Percentiles rank a stretch among this genome's conserved stretches.
Evolutionary conservation across 2,329 filamentous ascomycete genomes (phyloP).

Genomic region (Fusarium sp.): DNA sequence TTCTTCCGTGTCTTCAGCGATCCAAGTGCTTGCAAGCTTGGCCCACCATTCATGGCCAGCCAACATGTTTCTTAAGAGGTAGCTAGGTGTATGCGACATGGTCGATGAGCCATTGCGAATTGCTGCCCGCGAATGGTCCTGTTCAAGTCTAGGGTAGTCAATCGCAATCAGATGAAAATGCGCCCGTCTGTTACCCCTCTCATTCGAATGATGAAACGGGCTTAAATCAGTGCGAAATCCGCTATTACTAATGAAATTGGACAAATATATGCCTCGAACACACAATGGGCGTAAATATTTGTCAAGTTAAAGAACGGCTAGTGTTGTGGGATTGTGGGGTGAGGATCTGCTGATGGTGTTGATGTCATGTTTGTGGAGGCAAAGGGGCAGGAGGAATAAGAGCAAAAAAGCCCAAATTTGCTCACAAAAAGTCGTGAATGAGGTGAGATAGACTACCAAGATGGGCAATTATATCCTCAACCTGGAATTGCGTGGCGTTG

Average conservation of each 20-base stretch:
- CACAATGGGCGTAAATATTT: not conserved
- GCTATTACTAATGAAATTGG: not conserved
- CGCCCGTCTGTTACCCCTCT: not conserved
- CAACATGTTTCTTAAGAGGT: no score
- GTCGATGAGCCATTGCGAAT: not conserved
- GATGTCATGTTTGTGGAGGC: not conserved
- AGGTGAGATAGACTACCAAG: not conserved
- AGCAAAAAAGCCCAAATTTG: not conserved
- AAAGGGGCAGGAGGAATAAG: not conserved
- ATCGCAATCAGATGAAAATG: no score
- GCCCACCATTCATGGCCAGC: no score
- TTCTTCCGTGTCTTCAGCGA: not conserved
- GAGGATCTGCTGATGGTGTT: not conserved
- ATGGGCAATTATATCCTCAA: not conserved
- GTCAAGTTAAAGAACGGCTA: not conserved
- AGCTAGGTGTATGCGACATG: not conserved
- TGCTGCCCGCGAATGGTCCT: not conserved
- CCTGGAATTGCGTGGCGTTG: constrained; percentile 5
- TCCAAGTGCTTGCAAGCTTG: not conserved
- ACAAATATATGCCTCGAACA: not conserved
- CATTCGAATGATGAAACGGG: not conserved
- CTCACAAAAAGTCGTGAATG: not conserved
- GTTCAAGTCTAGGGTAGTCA: not conserved
- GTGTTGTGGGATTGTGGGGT: not conserved
- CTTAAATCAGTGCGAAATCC: not conserved